Evolutionary conservation across 2,329 filamentous ascomycete genomes (phyloP), one percentile per base, ranked within the genome.

Genomic region (Juglanconis juglandina): DNA sequence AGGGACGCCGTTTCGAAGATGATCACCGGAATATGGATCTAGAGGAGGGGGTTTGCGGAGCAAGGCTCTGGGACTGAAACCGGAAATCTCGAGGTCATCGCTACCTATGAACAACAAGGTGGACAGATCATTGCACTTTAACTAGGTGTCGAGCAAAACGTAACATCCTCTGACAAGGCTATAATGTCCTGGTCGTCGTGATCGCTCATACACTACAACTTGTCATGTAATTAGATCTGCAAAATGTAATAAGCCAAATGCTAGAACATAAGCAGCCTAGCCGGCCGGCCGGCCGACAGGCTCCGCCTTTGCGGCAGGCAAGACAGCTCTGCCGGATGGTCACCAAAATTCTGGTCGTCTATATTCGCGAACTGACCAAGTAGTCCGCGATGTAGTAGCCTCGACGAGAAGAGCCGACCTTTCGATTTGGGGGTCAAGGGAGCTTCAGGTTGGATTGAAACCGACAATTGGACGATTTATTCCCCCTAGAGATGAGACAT

Each of bases 1-100:
- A 48, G 13, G 14, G 52, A 34, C 9, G 41, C 24, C 41, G 41
- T 54, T 37, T 17, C 24, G 35, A 41, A 3, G 32, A 32, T 32
- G 10, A 13, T 48, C 46, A 48, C 46, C 46, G 24, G 24, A 17
- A 48, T 30, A 30, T 32, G 46, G 17, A 7, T 7, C 42, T 44
- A 14, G 14, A 53, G 24, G 41, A 46, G 52, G 39, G 39, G 30
- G 52, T 17, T n/a, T 17, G 9, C 13, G 41, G 39, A 35, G 52
- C 46, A 17, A 48, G 41, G 44, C 52, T 34, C 41, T 35, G 52
- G 44, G 32, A 46, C 14, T 34, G 41, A 8, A 17, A 47, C 17
- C 41, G 41, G 52, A 42, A 30, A n/a, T 24, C 17, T 34, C 34
- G 52, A 54, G 52, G 41, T 54, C 52, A 54, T 54, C n/a, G 44